These are phyloP conservation scores for Punctularia strigosozonata DNA, from an alignment of 768 basidiomycete genomes.

Conservation along the genomic window DNA sequence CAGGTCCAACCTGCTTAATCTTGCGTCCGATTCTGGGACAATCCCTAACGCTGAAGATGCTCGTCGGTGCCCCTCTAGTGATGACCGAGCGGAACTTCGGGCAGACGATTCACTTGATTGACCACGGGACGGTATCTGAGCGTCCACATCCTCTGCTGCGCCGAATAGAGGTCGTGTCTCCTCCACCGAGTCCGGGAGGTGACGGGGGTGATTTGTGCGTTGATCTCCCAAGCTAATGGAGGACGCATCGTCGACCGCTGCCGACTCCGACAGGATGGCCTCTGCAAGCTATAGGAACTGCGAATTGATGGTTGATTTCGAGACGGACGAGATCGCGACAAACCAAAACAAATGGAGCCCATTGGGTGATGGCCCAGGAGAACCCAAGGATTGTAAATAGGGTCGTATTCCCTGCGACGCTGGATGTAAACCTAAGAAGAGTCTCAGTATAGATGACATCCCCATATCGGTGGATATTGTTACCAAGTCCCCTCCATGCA, in stretches of 20 bases:
- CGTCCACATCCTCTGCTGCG: too few relatives aligned
- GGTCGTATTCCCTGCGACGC: slow-evolving; percentile 57
- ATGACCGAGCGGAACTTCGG: too few relatives aligned
- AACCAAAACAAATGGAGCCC: slow-evolving; percentile 89
- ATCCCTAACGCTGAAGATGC: too few relatives aligned
- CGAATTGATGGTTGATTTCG: not conserved
- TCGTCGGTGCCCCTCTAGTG: too few relatives aligned
- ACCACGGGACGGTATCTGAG: too few relatives aligned
- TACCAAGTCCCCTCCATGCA: slow-evolving; percentile 83
- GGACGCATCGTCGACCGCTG: slow-evolving; percentile 1
- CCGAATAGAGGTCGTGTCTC: too few relatives aligned
- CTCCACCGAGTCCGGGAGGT: too few relatives aligned
- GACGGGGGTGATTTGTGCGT: too few relatives aligned
- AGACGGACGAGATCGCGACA: slow-evolving; percentile 13
- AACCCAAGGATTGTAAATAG: slow-evolving; percentile 76
- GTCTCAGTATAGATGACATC: not conserved
- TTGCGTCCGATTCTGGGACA: too few relatives aligned
- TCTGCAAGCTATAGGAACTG: slow-evolving; percentile 7
- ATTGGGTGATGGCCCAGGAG: slow-evolving; percentile 87
- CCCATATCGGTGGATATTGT: slow-evolving; percentile 1
- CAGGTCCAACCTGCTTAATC: too few relatives aligned
- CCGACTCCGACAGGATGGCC: slow-evolving; percentile 4
- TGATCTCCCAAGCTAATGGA: slow-evolving; percentile 27
- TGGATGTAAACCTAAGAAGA: slow-evolving; percentile 50
- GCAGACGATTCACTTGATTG: too few relatives aligned